Base-by-base conservation (phyloP, 1,284 basidiomycete species). In the Malassezia sympodialis region DNA sequence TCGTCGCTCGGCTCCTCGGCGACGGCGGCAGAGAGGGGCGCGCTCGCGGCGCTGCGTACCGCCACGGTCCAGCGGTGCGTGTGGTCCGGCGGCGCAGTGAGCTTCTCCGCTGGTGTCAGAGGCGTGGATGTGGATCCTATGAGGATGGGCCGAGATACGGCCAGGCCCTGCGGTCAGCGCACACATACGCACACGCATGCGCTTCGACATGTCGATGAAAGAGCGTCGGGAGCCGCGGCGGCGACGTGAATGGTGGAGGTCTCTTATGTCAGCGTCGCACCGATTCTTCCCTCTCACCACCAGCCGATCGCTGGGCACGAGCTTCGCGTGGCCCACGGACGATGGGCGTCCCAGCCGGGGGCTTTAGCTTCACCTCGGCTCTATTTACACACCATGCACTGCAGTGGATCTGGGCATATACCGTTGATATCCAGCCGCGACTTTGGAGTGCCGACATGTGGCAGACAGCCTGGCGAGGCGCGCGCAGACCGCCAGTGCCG, bases 41-140 rank as follows among this genome's bases (percentile, higher is more conserved):
- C 72, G 0, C 70, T 70, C 4, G 76, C 71, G 0, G 80, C 80
- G 11, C 78, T 79, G 3, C 94, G 84, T 12, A 99, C 82, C 27
- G 90, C 91, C 50, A 99, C 85, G 0, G 91, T 96, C 94, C 94
- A 99, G 63, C 83, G 82, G 76, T 98, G 93, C 2, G 94, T 96
- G 72, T 98, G 94, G 68, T 87, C 84, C 17, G 81, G 80, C 46
- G 77, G 53, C 21, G 64, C 69, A 8, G 76, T 64, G 50, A 84
- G 82, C 49, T 83, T 82, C 70, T 96, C 91, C 63, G 84, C 82
- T 8, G 82, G 79, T 0, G 83, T 85, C 59, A 98, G 76, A 27
- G 91, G 83, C 1, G 83, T 82, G 11, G 93, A 88, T n/a, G 86
- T 88, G 71, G 94, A 96, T 52, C 94, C 94, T 76, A 96, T 96